Base-by-base conservation (phyloP, 345 rosid genomes). In the Gossypium rotundifolium region DNA sequence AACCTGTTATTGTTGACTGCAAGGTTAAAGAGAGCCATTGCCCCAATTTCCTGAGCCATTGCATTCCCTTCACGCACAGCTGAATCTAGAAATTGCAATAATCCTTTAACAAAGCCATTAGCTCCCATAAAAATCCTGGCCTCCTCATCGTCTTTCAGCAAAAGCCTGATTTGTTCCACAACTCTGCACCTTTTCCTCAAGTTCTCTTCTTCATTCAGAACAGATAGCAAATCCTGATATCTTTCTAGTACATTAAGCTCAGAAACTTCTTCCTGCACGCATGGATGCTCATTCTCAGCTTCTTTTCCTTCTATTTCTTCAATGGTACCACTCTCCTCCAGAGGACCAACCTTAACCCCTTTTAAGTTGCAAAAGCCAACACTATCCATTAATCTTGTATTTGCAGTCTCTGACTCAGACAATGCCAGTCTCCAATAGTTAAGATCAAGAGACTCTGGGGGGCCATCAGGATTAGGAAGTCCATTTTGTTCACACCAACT, bases 401-500 rank as follows among this genome's bases (percentile, higher is more conserved):
- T 90, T 48, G 86, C 75, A 45, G 93, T 81, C 71, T 90, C 97
- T 0, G 86, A 77, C 79, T 90, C 93, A 13, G 92, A 89, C 73
- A 90, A 79, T 46, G 95, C 94, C 58, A 90, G 81, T 81, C 96
- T 89, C 93, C 94, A 96, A 73, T 96, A 90, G 70, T 96, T 92
- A 29, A 91, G 91, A 68, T 93, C 93, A 53, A 89, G 95, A 78
- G 97, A 90, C 25, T 93, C 95, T 0, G 98, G 98, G 8, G 99
- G 97, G 3, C 81, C 86, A 71, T 78, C 81, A 7, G 98, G 98
- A 33, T 85, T 81, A 2, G 90, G 81, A 77, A 90, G 82, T 71
- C 98, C 97, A 64, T 89, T 87, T 77, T 90, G 97, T 78, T 96
- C 99, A 25, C 99, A 93, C 99, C 98, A 96, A 84, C 97, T 91